phyloP scores from a whole-genome alignment of 2,329 filamentous ascomycete species.

The Claviceps arundinis region DNA sequence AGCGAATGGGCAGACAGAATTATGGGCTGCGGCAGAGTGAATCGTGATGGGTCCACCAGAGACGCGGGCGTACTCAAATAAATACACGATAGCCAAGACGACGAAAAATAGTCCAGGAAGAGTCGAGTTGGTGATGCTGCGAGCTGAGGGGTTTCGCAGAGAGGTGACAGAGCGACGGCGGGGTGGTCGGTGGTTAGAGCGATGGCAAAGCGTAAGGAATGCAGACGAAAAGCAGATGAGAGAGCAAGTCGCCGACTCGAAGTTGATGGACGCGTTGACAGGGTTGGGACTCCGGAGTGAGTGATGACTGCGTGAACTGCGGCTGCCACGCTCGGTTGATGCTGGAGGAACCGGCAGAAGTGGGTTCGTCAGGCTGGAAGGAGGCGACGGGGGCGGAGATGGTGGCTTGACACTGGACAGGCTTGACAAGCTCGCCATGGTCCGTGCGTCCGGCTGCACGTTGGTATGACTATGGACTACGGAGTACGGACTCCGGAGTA shows the following conservation, averaged over 20 bases:
- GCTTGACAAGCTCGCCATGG: background rate
- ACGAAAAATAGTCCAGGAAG: no score
- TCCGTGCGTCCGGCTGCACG: no score
- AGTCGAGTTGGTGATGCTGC: no score
- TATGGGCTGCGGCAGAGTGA: background rate
- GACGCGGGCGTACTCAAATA: no score
- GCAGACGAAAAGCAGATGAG: background rate
- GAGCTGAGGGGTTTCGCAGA: no score
- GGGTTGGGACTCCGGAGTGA: background rate
- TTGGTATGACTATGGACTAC: no score
- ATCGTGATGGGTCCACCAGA: no score
- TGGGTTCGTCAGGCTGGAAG: background rate
- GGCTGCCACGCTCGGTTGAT: background rate
- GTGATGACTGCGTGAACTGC: background rate
- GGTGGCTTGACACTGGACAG: background rate
- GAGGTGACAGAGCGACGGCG: no score
- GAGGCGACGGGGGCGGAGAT: background rate
- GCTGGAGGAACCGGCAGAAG: constrained; percentile 1
- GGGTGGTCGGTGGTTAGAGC: no score
- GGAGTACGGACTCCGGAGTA: no score
- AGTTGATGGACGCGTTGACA: no score
- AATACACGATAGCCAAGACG: no score
- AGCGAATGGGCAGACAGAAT: background rate
- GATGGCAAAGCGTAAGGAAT: background rate
- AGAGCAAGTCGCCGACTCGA: background rate